Percentiles rank a stretch among this genome's conserved stretches.
These are phyloP conservation scores for Metschnikowia vanudenii DNA, from an alignment of 805 yeast genomes.

Conservation along the genomic window DNA sequence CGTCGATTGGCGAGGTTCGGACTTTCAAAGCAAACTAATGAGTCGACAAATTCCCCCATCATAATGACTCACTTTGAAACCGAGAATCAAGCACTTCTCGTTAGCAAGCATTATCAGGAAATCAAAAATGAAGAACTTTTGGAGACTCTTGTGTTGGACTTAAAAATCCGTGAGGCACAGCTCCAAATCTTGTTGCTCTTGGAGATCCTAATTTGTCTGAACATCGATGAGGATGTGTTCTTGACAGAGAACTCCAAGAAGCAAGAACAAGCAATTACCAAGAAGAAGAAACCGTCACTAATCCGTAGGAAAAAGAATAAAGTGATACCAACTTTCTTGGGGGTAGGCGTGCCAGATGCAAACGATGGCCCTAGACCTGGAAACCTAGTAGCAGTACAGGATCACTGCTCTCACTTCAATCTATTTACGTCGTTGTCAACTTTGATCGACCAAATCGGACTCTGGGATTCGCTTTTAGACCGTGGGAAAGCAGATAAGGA, in stretches of 20 bases:
- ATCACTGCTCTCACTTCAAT: slow-evolving; percentile 22
- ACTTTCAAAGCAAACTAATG: slow-evolving; percentile 13
- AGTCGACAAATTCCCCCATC: background rate
- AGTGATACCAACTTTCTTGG: slow-evolving; percentile 44
- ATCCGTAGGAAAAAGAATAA: slow-evolving; percentile 22
- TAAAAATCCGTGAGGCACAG: slow-evolving; percentile 57
- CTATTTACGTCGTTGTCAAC: slow-evolving; percentile 36
- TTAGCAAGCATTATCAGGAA: slow-evolving; percentile 7
- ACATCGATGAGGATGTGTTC: slow-evolving; percentile 36
- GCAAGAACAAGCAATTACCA: slow-evolving; percentile 29
- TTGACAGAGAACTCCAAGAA: slow-evolving; percentile 28
- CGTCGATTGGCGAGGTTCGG: slow-evolving; percentile 40
- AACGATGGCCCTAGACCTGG: background rate
- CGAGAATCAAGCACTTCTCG: slow-evolving; percentile 24
- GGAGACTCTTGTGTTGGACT: slow-evolving; percentile 32
- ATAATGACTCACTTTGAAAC: slow-evolving; percentile 24
- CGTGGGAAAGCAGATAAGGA: slow-evolving; percentile 33
- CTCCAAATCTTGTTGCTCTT: slow-evolving; percentile 49
- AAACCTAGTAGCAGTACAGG: slow-evolving; percentile 15
- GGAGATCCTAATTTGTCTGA: slow-evolving; percentile 41
- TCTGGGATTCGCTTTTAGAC: slow-evolving; percentile 50
- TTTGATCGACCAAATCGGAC: slow-evolving; percentile 50
- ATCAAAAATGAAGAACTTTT: slow-evolving; percentile 20
- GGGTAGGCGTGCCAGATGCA: slow-evolving; percentile 32
- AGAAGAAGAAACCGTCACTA: slow-evolving; percentile 22